phyloP scores from a whole-genome alignment of 192 early-diverging fungal species.

The Dispira parvispora region DNA sequence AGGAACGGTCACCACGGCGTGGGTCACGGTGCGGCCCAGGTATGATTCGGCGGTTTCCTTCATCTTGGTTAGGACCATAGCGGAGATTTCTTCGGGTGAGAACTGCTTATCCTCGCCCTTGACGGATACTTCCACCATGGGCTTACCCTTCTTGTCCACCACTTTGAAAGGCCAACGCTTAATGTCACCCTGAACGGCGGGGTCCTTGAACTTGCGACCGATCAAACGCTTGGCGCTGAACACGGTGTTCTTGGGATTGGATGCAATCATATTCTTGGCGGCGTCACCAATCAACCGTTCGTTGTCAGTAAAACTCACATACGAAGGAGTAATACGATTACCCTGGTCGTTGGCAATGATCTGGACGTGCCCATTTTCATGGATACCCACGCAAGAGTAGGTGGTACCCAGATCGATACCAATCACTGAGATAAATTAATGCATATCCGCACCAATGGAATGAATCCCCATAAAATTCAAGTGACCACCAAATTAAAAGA shows the following conservation, averaged over 20 bases:
- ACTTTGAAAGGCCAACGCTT: conserved; percentile 99
- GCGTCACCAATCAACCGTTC: conserved; percentile 99
- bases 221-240: conserved; percentile 99
- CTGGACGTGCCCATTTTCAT: conserved; percentile 69
- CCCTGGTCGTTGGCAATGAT: conserved; percentile 99
- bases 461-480: too few relatives aligned
- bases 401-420: conserved; percentile 47
- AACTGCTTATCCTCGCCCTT: conserved; percentile 95
- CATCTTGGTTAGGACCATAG: conserved; percentile 98
- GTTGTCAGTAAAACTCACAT: conserved; percentile 89
- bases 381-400: conserved; percentile 44
- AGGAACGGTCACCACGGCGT: conserved; percentile 96
- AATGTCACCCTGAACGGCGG: conserved; percentile 97
- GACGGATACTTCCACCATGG: conserved; percentile 79
- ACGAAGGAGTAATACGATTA: conserved; percentile 95
- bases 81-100: conserved; percentile 93
- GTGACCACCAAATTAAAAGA: too few relatives aligned
- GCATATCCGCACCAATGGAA: too few relatives aligned
- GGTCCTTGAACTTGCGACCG: conserved; percentile 80
- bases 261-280: conserved; percentile 97
- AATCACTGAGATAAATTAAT: conserved; percentile 12
- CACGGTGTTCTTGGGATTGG: conserved; percentile 97
- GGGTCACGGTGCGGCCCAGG: conserved; percentile 60
- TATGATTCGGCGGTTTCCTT: conserved; percentile 90
- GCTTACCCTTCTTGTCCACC: conserved; percentile 73